phyloP scores from a whole-genome alignment of 352 stramenopile genomes.

The Phytophthora pisi region DNA sequence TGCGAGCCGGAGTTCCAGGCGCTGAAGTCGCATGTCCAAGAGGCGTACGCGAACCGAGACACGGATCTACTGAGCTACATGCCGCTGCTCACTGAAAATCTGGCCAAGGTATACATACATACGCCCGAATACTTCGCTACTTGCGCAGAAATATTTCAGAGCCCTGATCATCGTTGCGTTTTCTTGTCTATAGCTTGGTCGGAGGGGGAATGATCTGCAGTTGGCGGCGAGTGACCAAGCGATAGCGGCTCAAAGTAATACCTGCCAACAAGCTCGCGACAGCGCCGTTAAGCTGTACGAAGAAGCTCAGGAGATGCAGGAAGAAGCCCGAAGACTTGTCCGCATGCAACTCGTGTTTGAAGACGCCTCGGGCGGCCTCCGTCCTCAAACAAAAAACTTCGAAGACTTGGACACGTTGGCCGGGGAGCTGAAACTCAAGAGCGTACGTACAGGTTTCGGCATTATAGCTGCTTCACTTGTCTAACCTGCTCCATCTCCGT shows the following conservation, averaged over 20 bases:
- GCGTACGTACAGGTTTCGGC: slow-evolving; percentile 24
- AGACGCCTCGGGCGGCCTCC: slow-evolving; percentile 38
- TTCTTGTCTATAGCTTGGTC: slow-evolving; percentile 13
- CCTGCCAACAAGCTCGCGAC: slow-evolving; percentile 39
- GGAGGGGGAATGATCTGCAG: slow-evolving; percentile 34
- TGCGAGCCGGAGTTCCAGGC: slow-evolving; percentile 55
- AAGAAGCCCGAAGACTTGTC: slow-evolving; percentile 34
- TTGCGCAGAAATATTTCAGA: neutral
- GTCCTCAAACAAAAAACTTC: slow-evolving; percentile 44
- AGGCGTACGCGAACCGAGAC: slow-evolving; percentile 36
- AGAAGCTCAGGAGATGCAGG: slow-evolving; percentile 33
- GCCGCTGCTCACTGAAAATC: slow-evolving; percentile 24
- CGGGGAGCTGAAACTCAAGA: slow-evolving; percentile 55
- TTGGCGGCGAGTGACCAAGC: slow-evolving; percentile 36
- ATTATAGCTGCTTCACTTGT: neutral
- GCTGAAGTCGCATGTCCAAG: slow-evolving; percentile 39
- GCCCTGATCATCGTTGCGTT: neutral
- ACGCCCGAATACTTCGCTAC: neutral
- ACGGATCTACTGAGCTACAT: slow-evolving; percentile 40
- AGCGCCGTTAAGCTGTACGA: slow-evolving; percentile 32
- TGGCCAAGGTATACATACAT: slow-evolving; percentile 12
- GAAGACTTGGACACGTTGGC: slow-evolving; percentile 40
- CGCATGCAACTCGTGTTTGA: slow-evolving; percentile 50
- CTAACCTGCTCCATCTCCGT: too few relatives aligned
- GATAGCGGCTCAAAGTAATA: slow-evolving; percentile 38